A percentile compares a stretch with the other conserved stretches of the same genome.
Conservation (phyloP, 1,139 yeast species). For the Yamadazyma taylorii region DNA sequence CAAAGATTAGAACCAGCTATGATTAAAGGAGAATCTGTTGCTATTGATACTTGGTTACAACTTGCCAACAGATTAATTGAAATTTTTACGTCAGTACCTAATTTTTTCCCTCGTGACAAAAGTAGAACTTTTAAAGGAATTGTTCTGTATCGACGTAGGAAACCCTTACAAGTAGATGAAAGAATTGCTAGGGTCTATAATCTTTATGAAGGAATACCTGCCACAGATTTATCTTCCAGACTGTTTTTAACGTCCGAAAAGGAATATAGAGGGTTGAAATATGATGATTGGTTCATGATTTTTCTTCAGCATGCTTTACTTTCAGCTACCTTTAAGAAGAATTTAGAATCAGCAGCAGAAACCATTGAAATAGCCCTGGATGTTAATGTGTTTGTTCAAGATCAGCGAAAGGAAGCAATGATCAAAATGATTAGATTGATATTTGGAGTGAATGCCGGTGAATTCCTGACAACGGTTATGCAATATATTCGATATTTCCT, state of each 20-base stretch:
- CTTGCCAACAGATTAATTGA: conserved; percentile 81
- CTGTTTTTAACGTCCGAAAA: conserved; percentile 44
- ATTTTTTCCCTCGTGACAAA: conserved; percentile 76
- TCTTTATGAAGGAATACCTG: conserved; percentile 61
- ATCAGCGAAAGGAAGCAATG: conserved; percentile 52
- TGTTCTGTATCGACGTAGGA: conserved; percentile 58
- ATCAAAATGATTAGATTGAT: conserved; percentile 67
- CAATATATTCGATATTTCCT: conserved; percentile 62
- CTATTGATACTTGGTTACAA: conserved; percentile 80
- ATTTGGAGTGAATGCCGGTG: conserved; percentile 58
- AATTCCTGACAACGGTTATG: conserved; percentile 45
- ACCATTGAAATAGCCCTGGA: conserved; percentile 72
- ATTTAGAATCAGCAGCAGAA: conserved; percentile 63
- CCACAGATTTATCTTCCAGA: conserved; percentile 35
- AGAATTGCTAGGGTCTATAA: conserved; percentile 66
- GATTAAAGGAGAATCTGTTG: conserved; percentile 54
- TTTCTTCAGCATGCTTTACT: conserved; percentile 77
- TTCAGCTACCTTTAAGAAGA: conserved; percentile 60
- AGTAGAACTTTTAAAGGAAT: conserved; percentile 70
- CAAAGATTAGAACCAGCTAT: conserved; percentile 57
- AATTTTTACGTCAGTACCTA: conserved; percentile 72
- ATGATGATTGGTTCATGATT: conserved; percentile 81
- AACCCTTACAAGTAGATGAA: conserved; percentile 67
- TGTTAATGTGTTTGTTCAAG: conserved; percentile 73
- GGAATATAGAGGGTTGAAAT: conserved; percentile 72